Percentiles rank a stretch among this genome's conserved stretches.
Evolutionary conservation across 2,329 filamentous ascomycete genomes (phyloP).

Genomic region (Aureobasidium sp.): DNA sequence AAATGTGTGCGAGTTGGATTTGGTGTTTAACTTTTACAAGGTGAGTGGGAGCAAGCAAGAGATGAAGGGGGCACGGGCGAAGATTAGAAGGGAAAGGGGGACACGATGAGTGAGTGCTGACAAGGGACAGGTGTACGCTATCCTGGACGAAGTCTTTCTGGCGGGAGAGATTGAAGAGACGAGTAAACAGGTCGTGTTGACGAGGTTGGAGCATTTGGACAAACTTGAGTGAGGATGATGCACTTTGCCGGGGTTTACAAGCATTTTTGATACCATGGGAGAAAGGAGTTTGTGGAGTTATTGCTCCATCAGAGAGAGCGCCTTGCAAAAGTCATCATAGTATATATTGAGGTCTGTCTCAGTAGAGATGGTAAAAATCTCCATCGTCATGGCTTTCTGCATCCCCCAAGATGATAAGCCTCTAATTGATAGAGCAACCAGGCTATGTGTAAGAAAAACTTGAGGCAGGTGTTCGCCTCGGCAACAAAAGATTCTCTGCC

Average conservation of each 20-base stretch:
- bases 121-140: conserved; percentile 76
- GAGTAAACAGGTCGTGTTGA: conserved; percentile 94
- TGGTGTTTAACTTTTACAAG: conserved; percentile 69
- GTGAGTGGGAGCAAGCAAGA: conserved; percentile 27
- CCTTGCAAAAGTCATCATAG: neutral
- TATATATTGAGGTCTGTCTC: neutral
- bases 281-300: conserved; percentile 3
- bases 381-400: neutral
- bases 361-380: neutral
- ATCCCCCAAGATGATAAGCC: neutral
- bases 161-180: conserved; percentile 98
- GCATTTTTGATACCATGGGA: conserved; percentile 10
- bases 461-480: neutral
- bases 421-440: neutral
- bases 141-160: conserved; percentile 94
- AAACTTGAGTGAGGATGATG: conserved; percentile 70
- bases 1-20: conserved; percentile 95
- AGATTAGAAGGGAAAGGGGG: neutral
- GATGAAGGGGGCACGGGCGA: too few species aligned
- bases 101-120: neutral
- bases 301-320: neutral
- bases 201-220: conserved; percentile 86
- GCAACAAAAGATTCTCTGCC: neutral
- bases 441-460: neutral
- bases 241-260: neutral